These are phyloP conservation scores for Rubia peregrina DNA, from an alignment of 305 asterid species.

Conservation along the genomic window DNA sequence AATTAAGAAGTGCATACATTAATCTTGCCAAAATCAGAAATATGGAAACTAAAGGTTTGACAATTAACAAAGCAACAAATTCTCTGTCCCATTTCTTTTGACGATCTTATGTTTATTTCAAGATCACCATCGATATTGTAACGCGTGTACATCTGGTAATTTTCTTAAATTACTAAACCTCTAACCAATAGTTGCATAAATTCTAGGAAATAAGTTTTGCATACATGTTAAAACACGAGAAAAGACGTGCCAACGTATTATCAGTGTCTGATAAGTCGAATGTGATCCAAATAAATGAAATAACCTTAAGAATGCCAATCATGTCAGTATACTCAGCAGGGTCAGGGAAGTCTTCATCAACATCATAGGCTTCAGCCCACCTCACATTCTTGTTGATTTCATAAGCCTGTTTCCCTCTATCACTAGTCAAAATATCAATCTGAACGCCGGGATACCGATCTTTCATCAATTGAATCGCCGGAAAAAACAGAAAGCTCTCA, in stretches of 20 bases:
- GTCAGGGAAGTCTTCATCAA: conserved; percentile 60
- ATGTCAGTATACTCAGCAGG: conserved; percentile 64
- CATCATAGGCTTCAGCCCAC: conserved; percentile 56
- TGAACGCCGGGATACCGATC: conserved; percentile 84
- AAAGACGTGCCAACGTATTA: no score
- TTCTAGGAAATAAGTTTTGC: no score
- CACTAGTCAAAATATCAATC: conserved; percentile 49
- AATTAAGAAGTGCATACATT: background rate
- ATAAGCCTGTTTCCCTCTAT: conserved; percentile 63
- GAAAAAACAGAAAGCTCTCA: conserved; percentile 65
- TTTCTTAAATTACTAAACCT: no score
- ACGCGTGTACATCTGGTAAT: no score
- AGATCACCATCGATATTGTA: no score
- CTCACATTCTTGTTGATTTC: conserved; percentile 84
- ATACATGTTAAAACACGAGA: no score
- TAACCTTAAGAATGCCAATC: conserved; percentile 70
- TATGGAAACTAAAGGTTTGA: background rate
- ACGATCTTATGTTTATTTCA: no score
- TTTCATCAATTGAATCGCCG: conserved; percentile 70
- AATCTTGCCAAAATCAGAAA: background rate
- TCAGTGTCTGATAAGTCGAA: no score
- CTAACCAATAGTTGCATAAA: no score
- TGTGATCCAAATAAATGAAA: background rate
- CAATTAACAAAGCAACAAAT: background rate
- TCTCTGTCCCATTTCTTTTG: no score